A percentile compares a stretch with the other conserved stretches of the same genome.
Conservation (phyloP, 1,284 basidiomycete genomes). For the Golubevia sp. region DNA sequence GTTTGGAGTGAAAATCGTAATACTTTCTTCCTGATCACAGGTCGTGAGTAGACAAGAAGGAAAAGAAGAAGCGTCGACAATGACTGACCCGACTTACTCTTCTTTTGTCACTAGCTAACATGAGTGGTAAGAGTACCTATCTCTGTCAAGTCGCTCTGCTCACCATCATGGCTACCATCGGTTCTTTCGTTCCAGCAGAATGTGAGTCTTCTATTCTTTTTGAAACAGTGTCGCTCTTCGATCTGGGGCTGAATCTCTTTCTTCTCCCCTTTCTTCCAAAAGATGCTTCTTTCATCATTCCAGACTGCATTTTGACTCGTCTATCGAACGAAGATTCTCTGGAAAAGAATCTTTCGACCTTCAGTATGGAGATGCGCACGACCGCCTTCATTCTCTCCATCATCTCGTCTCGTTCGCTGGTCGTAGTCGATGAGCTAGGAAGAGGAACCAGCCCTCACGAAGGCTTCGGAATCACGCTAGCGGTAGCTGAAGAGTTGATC, state of each 20-base stretch:
- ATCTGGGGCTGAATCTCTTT: background rate
- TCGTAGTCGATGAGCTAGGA: conserved; percentile 89
- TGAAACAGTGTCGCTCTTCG: background rate
- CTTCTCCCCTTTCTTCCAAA: conserved; percentile 1
- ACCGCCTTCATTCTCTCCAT: conserved; percentile 67
- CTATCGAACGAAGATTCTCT: conserved; percentile 81
- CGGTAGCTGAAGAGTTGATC: conserved; percentile 85
- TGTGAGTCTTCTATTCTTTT: conserved; percentile 78
- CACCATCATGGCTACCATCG: conserved; percentile 75
- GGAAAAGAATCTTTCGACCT: conserved; percentile 64
- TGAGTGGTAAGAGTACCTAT: conserved; percentile 84
- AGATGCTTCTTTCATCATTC: conserved; percentile 66
- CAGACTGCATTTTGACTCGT: conserved; percentile 81
- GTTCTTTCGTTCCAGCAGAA: conserved; percentile 74
- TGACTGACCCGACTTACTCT: too few relatives aligned
- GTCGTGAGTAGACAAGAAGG: conserved; percentile 9
- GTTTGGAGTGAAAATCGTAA: conserved; percentile 59
- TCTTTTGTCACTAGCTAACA: too few relatives aligned
- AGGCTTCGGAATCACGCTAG: conserved; percentile 86
- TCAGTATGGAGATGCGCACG: conserved; percentile 38
- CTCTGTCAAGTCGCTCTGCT: conserved; percentile 83
- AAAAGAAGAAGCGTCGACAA: conserved; percentile 4
- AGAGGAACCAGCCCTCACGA: conserved; percentile 83
- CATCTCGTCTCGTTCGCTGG: conserved; percentile 67
- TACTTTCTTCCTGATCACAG: conserved; percentile 64